Evolutionary conservation across 2,329 filamentous ascomycete species (phyloP).

Genomic region (Pseudonectria foliicola): DNA sequence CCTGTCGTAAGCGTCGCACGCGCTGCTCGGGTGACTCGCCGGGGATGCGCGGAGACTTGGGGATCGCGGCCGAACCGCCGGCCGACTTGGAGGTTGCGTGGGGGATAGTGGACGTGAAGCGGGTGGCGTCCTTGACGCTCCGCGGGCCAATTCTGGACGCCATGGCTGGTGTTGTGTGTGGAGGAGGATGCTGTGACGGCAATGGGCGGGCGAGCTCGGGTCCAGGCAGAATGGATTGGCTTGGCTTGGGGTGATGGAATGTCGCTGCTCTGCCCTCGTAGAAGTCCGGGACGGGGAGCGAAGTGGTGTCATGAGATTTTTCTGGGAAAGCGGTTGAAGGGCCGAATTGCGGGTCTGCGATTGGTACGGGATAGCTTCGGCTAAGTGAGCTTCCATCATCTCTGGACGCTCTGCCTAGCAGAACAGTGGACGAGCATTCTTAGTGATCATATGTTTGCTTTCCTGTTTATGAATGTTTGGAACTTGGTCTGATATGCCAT

Average conservation of each 20-base stretch:
- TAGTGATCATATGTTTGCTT: too few relatives aligned
- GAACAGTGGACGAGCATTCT: too few relatives aligned
- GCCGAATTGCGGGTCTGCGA: slow-evolving; percentile 24
- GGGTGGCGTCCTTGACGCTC: slow-evolving; percentile 72
- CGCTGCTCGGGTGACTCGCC: slow-evolving; percentile 63
- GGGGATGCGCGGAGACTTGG: slow-evolving; percentile 25
- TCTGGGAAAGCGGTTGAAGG: slow-evolving; percentile 13
- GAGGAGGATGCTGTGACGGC: slow-evolving; percentile 1
- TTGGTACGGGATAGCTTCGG: slow-evolving; percentile 32
- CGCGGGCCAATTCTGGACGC: slow-evolving; percentile 46
- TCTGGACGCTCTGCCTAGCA: too few relatives aligned
- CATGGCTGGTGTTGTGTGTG: slow-evolving; percentile 23
- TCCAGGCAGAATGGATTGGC: background rate
- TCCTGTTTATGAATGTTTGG: too few relatives aligned
- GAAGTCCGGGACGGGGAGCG: slow-evolving; percentile 16
- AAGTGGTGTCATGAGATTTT: slow-evolving; percentile 34
- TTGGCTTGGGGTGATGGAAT: background rate
- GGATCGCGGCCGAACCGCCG: slow-evolving; percentile 28
- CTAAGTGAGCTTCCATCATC: slow-evolving; percentile 14
- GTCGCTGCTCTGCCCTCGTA: slow-evolving; percentile 5
- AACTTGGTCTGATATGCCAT: too few relatives aligned
- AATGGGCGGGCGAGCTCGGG: background rate
- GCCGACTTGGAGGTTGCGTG: slow-evolving; percentile 60
- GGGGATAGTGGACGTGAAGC: slow-evolving; percentile 48
- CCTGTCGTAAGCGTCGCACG: slow-evolving; percentile 60